phyloP scores from a whole-genome alignment of 257 asterid genomes.

The Hygrophila difformis region DNA sequence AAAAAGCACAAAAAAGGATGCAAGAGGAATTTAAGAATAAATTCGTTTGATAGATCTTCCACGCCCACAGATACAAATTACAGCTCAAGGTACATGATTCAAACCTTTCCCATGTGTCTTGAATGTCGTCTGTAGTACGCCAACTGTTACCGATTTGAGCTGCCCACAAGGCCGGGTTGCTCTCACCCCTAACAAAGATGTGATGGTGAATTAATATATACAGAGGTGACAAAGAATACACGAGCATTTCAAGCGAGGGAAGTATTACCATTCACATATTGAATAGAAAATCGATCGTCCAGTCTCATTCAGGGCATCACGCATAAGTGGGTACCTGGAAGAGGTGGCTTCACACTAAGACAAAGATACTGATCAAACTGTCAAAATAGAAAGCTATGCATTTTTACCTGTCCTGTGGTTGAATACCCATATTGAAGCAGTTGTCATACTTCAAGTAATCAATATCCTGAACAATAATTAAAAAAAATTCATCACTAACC shows the following conservation, averaged over 20 bases:
- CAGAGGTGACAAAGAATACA: not conserved
- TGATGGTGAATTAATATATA: too few relatives aligned
- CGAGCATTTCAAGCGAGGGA: not conserved
- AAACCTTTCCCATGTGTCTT: conserved; percentile 70
- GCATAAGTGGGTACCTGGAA: conserved; percentile 58
- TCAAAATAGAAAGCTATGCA: not conserved
- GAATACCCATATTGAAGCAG: conserved; percentile 54
- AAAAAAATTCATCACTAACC: too few relatives aligned
- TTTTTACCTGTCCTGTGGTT: conserved; percentile 46
- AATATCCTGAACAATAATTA: conserved; percentile 25
- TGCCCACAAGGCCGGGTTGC: conserved; percentile 70
- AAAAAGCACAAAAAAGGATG: too few relatives aligned
- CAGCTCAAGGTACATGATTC: not conserved
- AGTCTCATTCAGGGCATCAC: conserved; percentile 50
- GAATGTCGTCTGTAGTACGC: conserved; percentile 68
- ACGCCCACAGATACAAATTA: not conserved
- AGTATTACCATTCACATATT: conserved; percentile 50
- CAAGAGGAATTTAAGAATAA: too few relatives aligned
- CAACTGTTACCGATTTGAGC: conserved; percentile 59
- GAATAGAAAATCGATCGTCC: conserved; percentile 45
- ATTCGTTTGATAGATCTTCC: not conserved
- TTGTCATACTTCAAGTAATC: conserved; percentile 66
- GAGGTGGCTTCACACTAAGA: conserved; percentile 6
- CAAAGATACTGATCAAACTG: not conserved
- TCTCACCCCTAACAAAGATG: conserved; percentile 44